Base-by-base conservation (phyloP, 495 filamentous ascomycete species). In the Aspergillus steynii region DNA sequence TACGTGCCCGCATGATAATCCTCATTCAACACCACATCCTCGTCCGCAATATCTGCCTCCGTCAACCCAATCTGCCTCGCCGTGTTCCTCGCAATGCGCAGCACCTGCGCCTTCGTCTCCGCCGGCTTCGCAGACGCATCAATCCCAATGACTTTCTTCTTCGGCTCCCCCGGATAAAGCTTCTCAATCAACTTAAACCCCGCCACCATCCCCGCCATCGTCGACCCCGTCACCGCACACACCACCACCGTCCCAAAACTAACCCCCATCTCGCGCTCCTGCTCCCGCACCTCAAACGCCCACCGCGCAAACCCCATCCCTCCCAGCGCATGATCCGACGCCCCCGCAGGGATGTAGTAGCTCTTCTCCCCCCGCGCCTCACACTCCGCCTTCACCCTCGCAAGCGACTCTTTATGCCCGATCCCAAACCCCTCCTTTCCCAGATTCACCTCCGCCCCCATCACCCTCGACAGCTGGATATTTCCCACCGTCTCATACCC, bases 311-410 rank as follows among this genome's bases (percentile, higher is more conserved):
- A 89, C 1, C 87, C 87, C 26, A 89, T 56, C 0, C 86, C 86
- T 1, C 87, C 86, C 0, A 88, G 69, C n/a, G 85, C 83, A 61
- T 90, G 86, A 65, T 87, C 84, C 8, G 83, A 86, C 1, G 85
- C 85, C 1, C 86, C 86, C 0, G 85, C 85, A 1, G 87, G 86
- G 50, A 89, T 87, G 64, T 83, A 87, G 56, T 88, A 90, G 5
- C 85, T 83, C 63, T 76, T 82, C 25, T 75, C 77, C 0, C 86
- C 87, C 0, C 61, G 50, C 0, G 59, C 69, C 5, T 61, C 63
- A 15, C 82, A 74, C 64, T 84, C 79, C n/a, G 78, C 62, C 53
- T 77, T 70, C 0, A 87, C 74, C 1, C 66, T 60, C 32, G 68
- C 68, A 8, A 85, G 76, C 0, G 82, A 85, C 3, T 62, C 64